Evolutionary conservation across 108 stramenopile species (phyloP), one percentile per base, ranked within the genome.

Genomic region (Pinguiococcus pyrenoidosus): DNA sequence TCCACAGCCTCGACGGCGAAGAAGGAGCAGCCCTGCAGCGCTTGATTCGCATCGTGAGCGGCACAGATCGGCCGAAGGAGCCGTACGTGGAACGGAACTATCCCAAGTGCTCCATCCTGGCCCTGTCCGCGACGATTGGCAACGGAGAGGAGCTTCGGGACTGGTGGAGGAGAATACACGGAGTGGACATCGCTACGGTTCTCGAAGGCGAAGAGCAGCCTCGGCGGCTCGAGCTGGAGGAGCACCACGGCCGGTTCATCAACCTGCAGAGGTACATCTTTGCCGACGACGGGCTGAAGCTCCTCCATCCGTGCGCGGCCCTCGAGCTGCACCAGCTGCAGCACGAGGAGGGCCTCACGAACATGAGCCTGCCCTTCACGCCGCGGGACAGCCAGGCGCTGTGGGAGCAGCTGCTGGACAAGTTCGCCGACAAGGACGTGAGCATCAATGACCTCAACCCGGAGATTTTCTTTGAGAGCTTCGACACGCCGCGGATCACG

Each of bases 41-140:
- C 42, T 75, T 97, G 51, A 92, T 97, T 35, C 87, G 82, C 52
- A n/a, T n/a, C n/a, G n/a, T n/a, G n/a, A n/a, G n/a, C n/a, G n/a
- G n/a, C n/a, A n/a, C n/a, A n/a, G n/a, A n/a, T n/a, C n/a, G n/a
- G n/a, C n/a, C n/a, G n/a, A n/a, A n/a, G n/a, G n/a, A n/a, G n/a
- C n/a, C n/a, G n/a, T n/a, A n/a, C n/a, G n/a, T n/a, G n/a, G n/a
- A n/a, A n/a, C n/a, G n/a, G n/a, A n/a, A n/a, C n/a, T n/a, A n/a
- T n/a, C 39, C 30, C 16, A 83, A 85, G 60, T 97, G 96, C 51
- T 89, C 87, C 27, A 77, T 89, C 54, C 77, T 97, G 47, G 96
- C 92, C 6, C 74, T 97, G 46, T 90, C 88, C 64, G 96, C 96
- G 27, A 97, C 96, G 39, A 92, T 97, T 63, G 96, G 96, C 58